These are phyloP conservation scores for Aspergillus tamarii DNA, from an alignment of 2,329 filamentous ascomycete genomes.

Conservation along the genomic window DNA sequence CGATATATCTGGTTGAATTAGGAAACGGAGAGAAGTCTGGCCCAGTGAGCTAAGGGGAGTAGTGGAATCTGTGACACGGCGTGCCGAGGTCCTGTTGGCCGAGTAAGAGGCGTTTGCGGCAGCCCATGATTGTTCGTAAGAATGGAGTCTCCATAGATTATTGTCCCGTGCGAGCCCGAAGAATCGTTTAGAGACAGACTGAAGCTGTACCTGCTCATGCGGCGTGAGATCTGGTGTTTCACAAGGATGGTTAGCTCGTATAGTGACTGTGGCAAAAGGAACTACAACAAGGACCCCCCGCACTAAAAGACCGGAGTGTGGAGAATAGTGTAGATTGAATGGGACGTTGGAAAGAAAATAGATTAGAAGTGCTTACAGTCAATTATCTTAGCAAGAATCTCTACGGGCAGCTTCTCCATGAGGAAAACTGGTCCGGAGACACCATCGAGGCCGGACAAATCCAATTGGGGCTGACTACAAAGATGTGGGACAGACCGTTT, in stretches of 20 bases:
- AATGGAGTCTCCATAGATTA: slow-evolving; percentile 74
- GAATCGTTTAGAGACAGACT: slow-evolving; percentile 69
- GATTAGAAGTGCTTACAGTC: slow-evolving; percentile 54
- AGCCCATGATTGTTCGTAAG: slow-evolving; percentile 73
- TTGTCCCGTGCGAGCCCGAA: slow-evolving; percentile 72
- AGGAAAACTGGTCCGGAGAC: slow-evolving; percentile 20
- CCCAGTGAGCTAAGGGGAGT: slow-evolving; percentile 36
- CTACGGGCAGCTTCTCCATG: slow-evolving; percentile 64
- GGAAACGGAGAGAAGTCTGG: slow-evolving; percentile 34
- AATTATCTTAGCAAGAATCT: slow-evolving; percentile 66
- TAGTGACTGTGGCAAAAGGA: slow-evolving; percentile 17
- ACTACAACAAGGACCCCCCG: slow-evolving; percentile 4
- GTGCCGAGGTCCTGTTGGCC: slow-evolving; percentile 42
- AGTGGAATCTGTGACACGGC: slow-evolving; percentile 50
- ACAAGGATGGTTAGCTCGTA: slow-evolving; percentile 25
- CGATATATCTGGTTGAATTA: slow-evolving; percentile 35
- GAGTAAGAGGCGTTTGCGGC: slow-evolving; percentile 47
- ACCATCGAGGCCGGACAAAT: slow-evolving; percentile 31
- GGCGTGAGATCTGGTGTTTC: slow-evolving; percentile 63
- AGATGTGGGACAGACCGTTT: neutral
- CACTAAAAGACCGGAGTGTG: slow-evolving; percentile 24
- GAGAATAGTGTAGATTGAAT: slow-evolving; percentile 3
- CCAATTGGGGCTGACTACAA: slow-evolving; percentile 16
- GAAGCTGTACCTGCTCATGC: slow-evolving; percentile 66
- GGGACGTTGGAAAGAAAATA: slow-evolving; percentile 9